phyloP scores from a whole-genome alignment of 78 protist genomes.

The Dictyostelium brefeldianum region DNA sequence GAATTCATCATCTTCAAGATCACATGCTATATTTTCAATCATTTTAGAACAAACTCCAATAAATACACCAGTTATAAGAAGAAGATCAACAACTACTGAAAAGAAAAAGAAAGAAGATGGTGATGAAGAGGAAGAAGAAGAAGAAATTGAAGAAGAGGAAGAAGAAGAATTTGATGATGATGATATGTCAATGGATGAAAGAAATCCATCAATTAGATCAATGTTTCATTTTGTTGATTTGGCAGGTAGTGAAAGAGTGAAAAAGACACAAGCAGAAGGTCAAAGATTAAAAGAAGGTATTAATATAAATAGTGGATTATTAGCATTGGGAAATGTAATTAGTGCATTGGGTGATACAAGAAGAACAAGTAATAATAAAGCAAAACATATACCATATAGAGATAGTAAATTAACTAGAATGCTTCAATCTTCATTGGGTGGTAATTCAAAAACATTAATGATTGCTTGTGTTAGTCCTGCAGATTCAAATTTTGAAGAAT shows the following conservation, averaged over 20 bases:
- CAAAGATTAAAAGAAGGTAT: constrained; percentile 92
- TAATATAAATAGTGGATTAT: constrained; percentile 94
- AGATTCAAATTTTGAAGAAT: constrained; percentile 89
- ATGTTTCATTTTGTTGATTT: constrained; percentile 92
- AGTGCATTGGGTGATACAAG: constrained; percentile 90
- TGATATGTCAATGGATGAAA: constrained; percentile 51
- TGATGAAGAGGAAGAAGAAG: neutral
- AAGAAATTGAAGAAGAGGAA: neutral
- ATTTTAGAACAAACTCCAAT: constrained; percentile 66
- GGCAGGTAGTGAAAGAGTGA: constrained; percentile 97
- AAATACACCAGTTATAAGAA: neutral
- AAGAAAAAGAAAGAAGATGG: constrained; percentile 11
- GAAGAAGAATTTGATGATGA: neutral
- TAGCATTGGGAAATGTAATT: constrained; percentile 98
- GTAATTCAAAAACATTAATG: constrained; percentile 96
- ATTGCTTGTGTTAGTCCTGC: constrained; percentile 91
- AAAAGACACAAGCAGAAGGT: constrained; percentile 79
- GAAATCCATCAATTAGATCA: constrained; percentile 62
- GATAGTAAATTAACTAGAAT: constrained; percentile 98
- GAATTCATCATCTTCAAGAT: constrained; percentile 89
- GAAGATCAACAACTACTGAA: neutral
- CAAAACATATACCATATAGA: constrained; percentile 95
- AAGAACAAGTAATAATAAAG: neutral
- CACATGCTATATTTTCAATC: constrained; percentile 96
- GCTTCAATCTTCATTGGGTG: constrained; percentile 98